Evolutionary conservation across 306 rosid species (phyloP).

Genomic region (Hippophae rhamnoides): DNA sequence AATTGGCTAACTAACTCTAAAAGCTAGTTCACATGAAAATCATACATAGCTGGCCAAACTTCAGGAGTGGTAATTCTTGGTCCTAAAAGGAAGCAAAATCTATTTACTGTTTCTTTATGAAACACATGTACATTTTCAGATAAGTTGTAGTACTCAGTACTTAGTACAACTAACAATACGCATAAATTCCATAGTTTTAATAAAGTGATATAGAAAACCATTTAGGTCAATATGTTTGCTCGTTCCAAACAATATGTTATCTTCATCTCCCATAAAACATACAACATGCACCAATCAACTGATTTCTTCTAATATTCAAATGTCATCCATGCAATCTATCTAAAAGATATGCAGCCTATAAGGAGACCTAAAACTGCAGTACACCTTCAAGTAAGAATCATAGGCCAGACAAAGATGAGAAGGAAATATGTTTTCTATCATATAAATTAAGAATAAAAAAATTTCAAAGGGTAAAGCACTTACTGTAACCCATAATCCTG

Average conservation of each 20-base stretch:
- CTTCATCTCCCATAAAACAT: neutral
- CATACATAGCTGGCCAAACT: neutral
- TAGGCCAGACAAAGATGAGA: neutral
- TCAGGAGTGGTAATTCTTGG: neutral
- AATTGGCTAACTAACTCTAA: neutral
- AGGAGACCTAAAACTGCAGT: neutral
- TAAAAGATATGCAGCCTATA: neutral
- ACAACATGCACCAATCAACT: neutral
- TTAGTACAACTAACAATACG: too few relatives aligned
- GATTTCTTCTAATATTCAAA: neutral
- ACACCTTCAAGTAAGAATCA: neutral
- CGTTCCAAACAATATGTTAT: too few relatives aligned
- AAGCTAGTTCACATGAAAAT: neutral
- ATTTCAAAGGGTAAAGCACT: constrained; percentile 14
- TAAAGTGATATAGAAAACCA: too few relatives aligned
- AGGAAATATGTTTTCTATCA: neutral
- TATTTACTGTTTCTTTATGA: neutral
- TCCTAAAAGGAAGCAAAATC: neutral
- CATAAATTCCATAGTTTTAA: too few relatives aligned
- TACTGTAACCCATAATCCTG: constrained; percentile 92
- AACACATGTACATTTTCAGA: neutral
- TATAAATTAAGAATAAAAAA: neutral
- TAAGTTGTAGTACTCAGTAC: too few relatives aligned
- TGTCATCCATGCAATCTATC: neutral
- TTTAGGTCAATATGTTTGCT: too few relatives aligned